Percentiles rank a stretch among this genome's conserved stretches.
Evolutionary conservation across 257 asterid species (phyloP).

Genomic region (Solanum ossicruentum): DNA sequence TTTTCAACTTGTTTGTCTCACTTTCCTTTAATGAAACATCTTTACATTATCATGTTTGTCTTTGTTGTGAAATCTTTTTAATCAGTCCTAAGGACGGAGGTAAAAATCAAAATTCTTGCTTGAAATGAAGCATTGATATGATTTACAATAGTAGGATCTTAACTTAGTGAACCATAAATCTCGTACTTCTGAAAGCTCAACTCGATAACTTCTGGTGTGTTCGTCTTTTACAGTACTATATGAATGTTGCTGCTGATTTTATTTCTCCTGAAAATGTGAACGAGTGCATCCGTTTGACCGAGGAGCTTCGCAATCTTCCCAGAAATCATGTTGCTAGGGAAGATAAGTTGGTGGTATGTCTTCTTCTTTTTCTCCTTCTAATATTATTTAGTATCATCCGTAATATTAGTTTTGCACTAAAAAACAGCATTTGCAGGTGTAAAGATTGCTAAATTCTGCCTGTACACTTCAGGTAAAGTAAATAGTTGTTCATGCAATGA

Average conservation of each 20-base stretch:
- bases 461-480: no score
- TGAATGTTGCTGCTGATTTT: constrained; percentile 28
- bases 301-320: no score
- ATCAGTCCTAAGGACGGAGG: no score
- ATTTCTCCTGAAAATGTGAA: constrained; percentile 32
- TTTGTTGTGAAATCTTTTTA: not conserved
- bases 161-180: not conserved
- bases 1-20: not conserved
- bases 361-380: no score
- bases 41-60: not conserved
- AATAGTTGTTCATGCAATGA: no score
- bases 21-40: not conserved
- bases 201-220: not conserved
- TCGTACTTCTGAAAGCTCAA: not conserved
- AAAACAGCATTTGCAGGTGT: no score
- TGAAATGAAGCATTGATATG: not conserved
- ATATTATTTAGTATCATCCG: no score
- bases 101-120: no score
- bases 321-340: no score
- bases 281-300: constrained; percentile 1
- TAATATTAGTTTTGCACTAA: no score
- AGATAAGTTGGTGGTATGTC: no score
- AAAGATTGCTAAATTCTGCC: no score
- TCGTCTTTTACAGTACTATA: constrained; percentile 21
- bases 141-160: not conserved